Percentiles rank a stretch among this genome's conserved stretches.
phyloP scores from a whole-genome alignment of 257 asterid species.

The Voacanga thouarsii region DNA sequence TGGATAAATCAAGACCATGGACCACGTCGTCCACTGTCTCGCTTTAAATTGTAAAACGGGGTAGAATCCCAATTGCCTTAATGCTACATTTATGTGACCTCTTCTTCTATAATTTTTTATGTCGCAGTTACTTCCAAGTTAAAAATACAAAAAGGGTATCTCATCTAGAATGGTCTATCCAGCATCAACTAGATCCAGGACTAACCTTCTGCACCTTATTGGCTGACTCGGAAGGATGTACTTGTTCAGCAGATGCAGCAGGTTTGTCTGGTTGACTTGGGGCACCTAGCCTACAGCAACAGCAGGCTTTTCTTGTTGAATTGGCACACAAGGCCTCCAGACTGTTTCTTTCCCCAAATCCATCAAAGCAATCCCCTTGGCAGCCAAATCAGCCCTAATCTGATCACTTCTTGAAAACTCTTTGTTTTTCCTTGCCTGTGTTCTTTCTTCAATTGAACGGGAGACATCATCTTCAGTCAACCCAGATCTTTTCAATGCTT shows the following conservation, averaged over 20 bases:
- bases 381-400: slow-evolving; percentile 58
- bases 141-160: neutral
- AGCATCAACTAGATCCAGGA: slow-evolving; percentile 2
- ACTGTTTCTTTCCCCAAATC: slow-evolving; percentile 73
- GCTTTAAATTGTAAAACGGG: neutral
- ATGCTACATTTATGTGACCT: neutral
- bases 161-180: neutral
- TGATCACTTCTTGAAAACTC: slow-evolving; percentile 58
- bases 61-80: neutral
- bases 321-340: slow-evolving; percentile 82
- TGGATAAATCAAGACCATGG: neutral
- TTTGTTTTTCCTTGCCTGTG: slow-evolving; percentile 53
- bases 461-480: slow-evolving; percentile 58
- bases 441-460: slow-evolving; percentile 56
- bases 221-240: slow-evolving; percentile 8
- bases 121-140: neutral
- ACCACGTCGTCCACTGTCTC: neutral
- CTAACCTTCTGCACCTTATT: slow-evolving; percentile 12
- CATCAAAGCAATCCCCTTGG: slow-evolving; percentile 73
- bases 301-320: slow-evolving; percentile 29
- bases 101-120: neutral
- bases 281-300: neutral
- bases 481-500: slow-evolving; percentile 68
- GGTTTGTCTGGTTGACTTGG: slow-evolving; percentile 18
- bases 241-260: slow-evolving; percentile 7